Percentiles rank a stretch among this genome's conserved stretches.
These are phyloP conservation scores for Debaryomycetaceae sp. DNA, from an alignment of 1,139 yeast genomes.

Conservation along the genomic window DNA sequence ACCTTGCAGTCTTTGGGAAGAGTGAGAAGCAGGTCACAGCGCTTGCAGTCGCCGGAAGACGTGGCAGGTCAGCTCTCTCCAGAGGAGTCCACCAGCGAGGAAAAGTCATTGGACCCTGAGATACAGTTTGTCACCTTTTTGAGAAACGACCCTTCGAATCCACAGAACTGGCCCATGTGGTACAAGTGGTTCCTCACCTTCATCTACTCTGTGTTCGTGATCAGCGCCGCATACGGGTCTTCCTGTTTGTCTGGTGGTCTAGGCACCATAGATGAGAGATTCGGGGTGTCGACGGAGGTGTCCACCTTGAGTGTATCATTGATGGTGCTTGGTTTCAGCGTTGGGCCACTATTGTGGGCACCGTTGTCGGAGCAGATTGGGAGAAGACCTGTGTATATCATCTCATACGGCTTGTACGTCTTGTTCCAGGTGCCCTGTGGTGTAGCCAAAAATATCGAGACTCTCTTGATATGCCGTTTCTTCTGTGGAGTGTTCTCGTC, in stretches of 20 bases:
- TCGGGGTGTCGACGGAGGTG: slow-evolving; percentile 70
- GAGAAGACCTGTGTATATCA: slow-evolving; percentile 76
- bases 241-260: slow-evolving; percentile 87
- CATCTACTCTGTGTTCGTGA: slow-evolving; percentile 62
- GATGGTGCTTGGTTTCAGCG: slow-evolving; percentile 84
- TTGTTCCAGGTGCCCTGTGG: slow-evolving; percentile 90
- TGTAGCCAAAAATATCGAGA: slow-evolving; percentile 76
- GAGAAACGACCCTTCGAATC: slow-evolving; percentile 78
- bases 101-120: slow-evolving; percentile 50
- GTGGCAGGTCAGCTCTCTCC: slow-evolving; percentile 13
- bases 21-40: slow-evolving; percentile 32
- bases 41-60: slow-evolving; percentile 7
- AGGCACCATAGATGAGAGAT: slow-evolving; percentile 58
- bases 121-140: slow-evolving; percentile 79
- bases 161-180: slow-evolving; percentile 70
- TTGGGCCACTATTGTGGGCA: slow-evolving; percentile 90
- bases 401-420: slow-evolving; percentile 69
- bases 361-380: slow-evolving; percentile 86
- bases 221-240: slow-evolving; percentile 87
- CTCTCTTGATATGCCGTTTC: slow-evolving; percentile 75
- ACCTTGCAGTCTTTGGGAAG: slow-evolving; percentile 71
- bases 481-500: slow-evolving; percentile 84
- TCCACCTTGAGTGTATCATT: slow-evolving; percentile 76
- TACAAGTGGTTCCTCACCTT: slow-evolving; percentile 68
- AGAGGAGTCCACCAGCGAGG: slow-evolving; percentile 9